Evolutionary conservation across 2,329 filamentous ascomycete species (phyloP).

Genomic region (Diaporthe humulicola): DNA sequence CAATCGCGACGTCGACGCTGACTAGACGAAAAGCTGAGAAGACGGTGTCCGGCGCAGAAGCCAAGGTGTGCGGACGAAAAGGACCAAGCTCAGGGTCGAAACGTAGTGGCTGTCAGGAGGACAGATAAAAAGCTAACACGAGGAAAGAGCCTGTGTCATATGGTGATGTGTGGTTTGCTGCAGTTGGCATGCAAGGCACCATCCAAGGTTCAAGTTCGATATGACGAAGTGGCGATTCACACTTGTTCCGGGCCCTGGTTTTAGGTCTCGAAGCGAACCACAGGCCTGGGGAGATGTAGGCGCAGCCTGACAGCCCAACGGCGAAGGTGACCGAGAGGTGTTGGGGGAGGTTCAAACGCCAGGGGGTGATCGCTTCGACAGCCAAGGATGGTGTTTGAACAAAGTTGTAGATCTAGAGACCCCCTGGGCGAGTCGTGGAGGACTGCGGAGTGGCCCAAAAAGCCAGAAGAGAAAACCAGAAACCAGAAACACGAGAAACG

Average conservation of each 20-base stretch:
- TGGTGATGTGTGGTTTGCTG: background rate
- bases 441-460: background rate
- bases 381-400: conserved; percentile 15
- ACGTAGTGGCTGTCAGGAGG: background rate
- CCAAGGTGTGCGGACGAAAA: background rate
- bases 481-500: conserved; percentile 1
- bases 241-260: background rate
- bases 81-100: conserved; percentile 22
- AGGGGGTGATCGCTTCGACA: conserved; percentile 9
- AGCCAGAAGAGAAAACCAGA: background rate
- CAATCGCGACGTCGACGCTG: conserved; percentile 19
- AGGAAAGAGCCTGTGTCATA: background rate
- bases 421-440: background rate
- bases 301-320: background rate
- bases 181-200: background rate
- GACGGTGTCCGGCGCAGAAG: conserved; percentile 4
- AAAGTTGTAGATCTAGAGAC: conserved; percentile 1
- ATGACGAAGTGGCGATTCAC: conserved; percentile 29
- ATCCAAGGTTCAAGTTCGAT: background rate
- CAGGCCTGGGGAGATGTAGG: background rate
- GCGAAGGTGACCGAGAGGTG: background rate
- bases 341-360: conserved; percentile 1
- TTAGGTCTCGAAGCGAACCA: conserved; percentile 9
- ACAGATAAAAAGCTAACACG: background rate
- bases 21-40: conserved; percentile 17